Base-by-base conservation (phyloP, 768 basidiomycete species). In the Termitomyces bulborhizus region DNA sequence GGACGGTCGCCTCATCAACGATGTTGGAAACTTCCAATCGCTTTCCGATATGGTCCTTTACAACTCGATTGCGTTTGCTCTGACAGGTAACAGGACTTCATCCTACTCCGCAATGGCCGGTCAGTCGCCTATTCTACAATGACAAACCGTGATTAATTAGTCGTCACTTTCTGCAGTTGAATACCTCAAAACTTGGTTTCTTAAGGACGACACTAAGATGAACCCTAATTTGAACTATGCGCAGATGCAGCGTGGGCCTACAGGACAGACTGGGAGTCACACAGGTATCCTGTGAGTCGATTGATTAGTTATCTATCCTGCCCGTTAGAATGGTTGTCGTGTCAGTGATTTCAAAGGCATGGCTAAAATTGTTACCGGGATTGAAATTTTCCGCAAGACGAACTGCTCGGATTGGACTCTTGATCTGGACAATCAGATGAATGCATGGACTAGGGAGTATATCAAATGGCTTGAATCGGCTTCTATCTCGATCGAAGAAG, bases 201-300 rank as follows among this genome's bases (percentile, higher is more conserved):
- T 86, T n/a, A 72, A 84, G 57, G 59, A 64, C 1, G 69, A 66
- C 3, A 86, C 85, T 1, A 68, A 60, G 37, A 86, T 88, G 85
- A 85, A 82, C 52, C 85, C 85, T 0, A 81, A 84, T 60, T 66
- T 88, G 41, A 73, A 83, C 55, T 88, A 76, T 62, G 76, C 72
- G 0, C 83, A 84, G 59, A 75, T 83, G 66, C 48, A 72, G 53
- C 69, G 76, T 7, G 76, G 75, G 41, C 73, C 75, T 12, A 59
- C 57, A 49, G 71, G 71, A 15, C 67, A 72, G 59, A 51, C 60
- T 42, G 79, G 79, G 46, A 73, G 71, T 32, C 81, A 76, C 59
- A 81, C 79, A 18, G 83, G 84, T 56, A 68, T 84, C 42, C 70
- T 83, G 79, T 82, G 55, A 67, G 77, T 69, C 11, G 4, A 4